phyloP scores from a whole-genome alignment of 2,329 filamentous ascomycete species.

The Fusarium aywerte region DNA sequence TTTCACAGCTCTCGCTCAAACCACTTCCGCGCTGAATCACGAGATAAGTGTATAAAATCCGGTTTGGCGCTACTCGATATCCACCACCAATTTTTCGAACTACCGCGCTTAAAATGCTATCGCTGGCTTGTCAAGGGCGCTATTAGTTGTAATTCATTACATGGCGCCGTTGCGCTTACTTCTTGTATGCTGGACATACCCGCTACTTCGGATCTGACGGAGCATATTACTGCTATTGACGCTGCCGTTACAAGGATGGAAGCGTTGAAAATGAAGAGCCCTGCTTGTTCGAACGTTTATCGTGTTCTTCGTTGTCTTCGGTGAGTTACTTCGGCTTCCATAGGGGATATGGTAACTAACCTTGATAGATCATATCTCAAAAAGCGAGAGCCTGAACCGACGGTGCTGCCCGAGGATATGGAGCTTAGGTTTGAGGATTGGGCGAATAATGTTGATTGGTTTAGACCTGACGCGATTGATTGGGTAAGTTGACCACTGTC shows the following conservation, averaged over 20 bases:
- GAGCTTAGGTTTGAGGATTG: conserved; percentile 19
- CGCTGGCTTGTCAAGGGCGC: conserved; percentile 20
- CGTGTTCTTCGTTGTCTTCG: conserved; percentile 7
- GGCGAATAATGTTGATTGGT: conserved; percentile 23
- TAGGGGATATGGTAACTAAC: background rate
- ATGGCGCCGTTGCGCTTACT: conserved; percentile 4
- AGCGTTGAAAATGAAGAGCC: conserved; percentile 10
- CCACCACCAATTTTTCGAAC: conserved; percentile 19
- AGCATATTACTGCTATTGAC: conserved; percentile 4
- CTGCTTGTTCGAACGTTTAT: conserved; percentile 13
- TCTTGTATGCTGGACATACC: conserved; percentile 22
- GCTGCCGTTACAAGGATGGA: conserved; percentile 10
- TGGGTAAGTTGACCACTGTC: background rate
- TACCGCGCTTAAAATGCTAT: background rate
- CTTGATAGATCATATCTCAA: conserved; percentile 2
- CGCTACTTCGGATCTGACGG: background rate
- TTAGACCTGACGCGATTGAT: conserved; percentile 16
- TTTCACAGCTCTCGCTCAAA: conserved; percentile 5
- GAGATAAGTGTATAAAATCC: conserved; percentile 15
- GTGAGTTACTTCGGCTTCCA: background rate
- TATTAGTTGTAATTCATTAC: conserved; percentile 1
- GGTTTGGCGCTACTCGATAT: conserved; percentile 1
- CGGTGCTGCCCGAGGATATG: background rate
- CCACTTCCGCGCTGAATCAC: conserved; percentile 2
- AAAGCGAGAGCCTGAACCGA: conserved; percentile 8